A percentile compares a stretch with the other conserved stretches of the same genome.
phyloP scores from a whole-genome alignment of 768 basidiomycete species.

The Trametes coccinea region DNA sequence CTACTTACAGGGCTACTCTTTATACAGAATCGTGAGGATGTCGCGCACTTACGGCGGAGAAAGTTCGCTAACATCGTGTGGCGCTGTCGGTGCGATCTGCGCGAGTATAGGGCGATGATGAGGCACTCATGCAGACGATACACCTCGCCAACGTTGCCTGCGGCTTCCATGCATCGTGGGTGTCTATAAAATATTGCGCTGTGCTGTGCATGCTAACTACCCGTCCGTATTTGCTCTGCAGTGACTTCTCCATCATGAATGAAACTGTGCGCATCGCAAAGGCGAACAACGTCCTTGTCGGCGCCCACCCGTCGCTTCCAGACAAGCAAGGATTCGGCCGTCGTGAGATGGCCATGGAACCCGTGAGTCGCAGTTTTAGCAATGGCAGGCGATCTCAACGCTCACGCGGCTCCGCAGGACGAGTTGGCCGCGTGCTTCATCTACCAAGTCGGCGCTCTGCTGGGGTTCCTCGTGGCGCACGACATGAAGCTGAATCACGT shows the following conservation, averaged over 20 bases:
- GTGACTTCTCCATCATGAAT: conserved; percentile 67
- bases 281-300: conserved; percentile 53
- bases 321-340: conserved; percentile 68
- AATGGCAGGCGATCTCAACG: too few relatives aligned
- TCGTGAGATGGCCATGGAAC: conserved; percentile 61
- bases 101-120: conserved; percentile 31
- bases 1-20: too few relatives aligned
- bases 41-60: too few relatives aligned
- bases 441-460: conserved; percentile 68
- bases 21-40: too few relatives aligned
- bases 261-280: conserved; percentile 61
- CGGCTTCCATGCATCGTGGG: conserved; percentile 66
- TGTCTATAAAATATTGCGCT: background rate
- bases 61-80: too few relatives aligned
- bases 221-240: conserved; percentile 18
- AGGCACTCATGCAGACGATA: conserved; percentile 35
- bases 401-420: conserved; percentile 36
- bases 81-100: background rate
- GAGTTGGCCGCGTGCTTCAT: conserved; percentile 58
- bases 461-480: conserved; percentile 57
- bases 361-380: conserved; percentile 38
- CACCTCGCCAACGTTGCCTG: conserved; percentile 55
- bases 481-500: conserved; percentile 58
- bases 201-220: background rate
- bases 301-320: conserved; percentile 66